phyloP scores from a whole-genome alignment of 768 basidiomycete genomes.

The Gloeophyllum trabeum region DNA sequence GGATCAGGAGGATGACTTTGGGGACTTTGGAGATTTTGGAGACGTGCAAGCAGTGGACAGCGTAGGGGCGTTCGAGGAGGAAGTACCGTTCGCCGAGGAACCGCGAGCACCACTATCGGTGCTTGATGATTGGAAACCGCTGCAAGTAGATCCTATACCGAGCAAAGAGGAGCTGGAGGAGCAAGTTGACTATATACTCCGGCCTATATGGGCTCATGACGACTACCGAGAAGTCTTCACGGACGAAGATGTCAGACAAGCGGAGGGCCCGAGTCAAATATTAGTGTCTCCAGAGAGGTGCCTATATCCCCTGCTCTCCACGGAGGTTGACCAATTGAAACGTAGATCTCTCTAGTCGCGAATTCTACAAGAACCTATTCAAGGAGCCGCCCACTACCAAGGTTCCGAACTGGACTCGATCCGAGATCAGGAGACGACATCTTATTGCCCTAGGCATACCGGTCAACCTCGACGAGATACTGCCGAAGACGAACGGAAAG shows the following conservation, averaged over 20 bases:
- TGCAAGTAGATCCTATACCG: conserved; percentile 57
- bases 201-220: conserved; percentile 48
- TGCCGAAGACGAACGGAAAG: conserved; percentile 54
- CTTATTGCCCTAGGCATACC: conserved; percentile 88
- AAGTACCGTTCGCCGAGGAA: conserved; percentile 24
- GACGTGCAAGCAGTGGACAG: conserved; percentile 32
- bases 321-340: conserved; percentile 5
- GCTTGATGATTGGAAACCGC: conserved; percentile 41
- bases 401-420: conserved; percentile 92
- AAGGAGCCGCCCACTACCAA: conserved; percentile 65
- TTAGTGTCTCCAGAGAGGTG: conserved; percentile 71
- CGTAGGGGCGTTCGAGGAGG: conserved; percentile 24
- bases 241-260: conserved; percentile 67
- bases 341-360: conserved; percentile 44
- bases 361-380: conserved; percentile 62
- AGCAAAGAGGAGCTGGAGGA: conserved; percentile 41
- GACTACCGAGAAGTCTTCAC: conserved; percentile 43
- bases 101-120: conserved; percentile 30
- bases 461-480: conserved; percentile 88
- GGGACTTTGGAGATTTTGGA: conserved; percentile 83
- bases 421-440: conserved; percentile 82
- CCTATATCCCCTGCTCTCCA: conserved; percentile 6
- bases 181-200: conserved; percentile 56
- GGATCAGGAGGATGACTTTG: conserved; percentile 67
- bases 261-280: conserved; percentile 72